Conservation (phyloP, 2,329 filamentous ascomycete genomes). For the Aspergillus japonicus region DNA sequence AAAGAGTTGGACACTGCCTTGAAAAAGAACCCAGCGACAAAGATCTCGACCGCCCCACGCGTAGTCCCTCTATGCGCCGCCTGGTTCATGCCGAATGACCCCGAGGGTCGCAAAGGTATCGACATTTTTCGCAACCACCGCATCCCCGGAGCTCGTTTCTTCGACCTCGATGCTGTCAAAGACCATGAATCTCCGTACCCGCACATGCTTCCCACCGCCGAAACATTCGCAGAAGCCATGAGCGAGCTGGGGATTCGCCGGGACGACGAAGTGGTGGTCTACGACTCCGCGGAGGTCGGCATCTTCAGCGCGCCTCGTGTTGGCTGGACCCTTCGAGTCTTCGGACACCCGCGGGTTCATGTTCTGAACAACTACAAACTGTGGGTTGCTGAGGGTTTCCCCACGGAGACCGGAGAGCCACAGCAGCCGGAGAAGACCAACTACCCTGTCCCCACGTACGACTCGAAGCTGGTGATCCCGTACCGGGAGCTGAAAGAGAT, state of each 20-base stretch:
- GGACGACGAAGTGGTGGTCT: constrained; percentile 90
- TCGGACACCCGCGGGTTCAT: constrained; percentile 86
- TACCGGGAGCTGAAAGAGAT: constrained; percentile 83
- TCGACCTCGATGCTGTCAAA: constrained; percentile 89
- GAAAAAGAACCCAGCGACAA: constrained; percentile 74
- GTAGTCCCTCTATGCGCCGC: constrained; percentile 87
- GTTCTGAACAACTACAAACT: constrained; percentile 91
- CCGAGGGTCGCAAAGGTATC: constrained; percentile 69
- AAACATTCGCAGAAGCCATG: constrained; percentile 84
- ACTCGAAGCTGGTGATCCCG: constrained; percentile 65
- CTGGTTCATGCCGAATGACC: constrained; percentile 95
- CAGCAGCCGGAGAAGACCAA: constrained; percentile 41
- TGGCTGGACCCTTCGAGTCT: constrained; percentile 87
- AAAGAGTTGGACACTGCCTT: constrained; percentile 78
- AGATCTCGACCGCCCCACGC: constrained; percentile 76
- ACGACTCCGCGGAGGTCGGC: constrained; percentile 85
- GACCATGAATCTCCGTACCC: constrained; percentile 87
- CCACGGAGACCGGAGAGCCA: constrained; percentile 70
- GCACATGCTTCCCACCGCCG: constrained; percentile 87
- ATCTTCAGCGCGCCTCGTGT: constrained; percentile 94
- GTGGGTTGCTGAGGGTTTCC: constrained; percentile 83
- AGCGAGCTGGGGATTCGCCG: constrained; percentile 79
- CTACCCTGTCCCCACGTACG: constrained; percentile 57
- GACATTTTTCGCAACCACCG: constrained; percentile 77
- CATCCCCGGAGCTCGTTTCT: constrained; percentile 89